Evolutionary conservation across 108 stramenopile genomes (phyloP), one percentile per base, ranked within the genome.

Genomic region (Nitzschia sp.): DNA sequence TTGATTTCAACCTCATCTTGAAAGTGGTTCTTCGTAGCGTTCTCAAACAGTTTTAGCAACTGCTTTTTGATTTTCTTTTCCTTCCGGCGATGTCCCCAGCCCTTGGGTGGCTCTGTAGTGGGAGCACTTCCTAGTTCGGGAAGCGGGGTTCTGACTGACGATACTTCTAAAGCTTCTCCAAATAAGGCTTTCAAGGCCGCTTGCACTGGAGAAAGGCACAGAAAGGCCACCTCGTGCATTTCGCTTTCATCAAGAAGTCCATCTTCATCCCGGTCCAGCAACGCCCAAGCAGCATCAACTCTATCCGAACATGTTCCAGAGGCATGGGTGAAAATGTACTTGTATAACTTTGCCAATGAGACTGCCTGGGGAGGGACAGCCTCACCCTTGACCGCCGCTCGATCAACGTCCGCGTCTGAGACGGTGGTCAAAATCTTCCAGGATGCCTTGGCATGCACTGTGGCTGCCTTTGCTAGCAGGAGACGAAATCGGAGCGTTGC

Each of bases 221-320:
- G 45, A 46, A 85, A 48, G 0, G 81, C 86, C 1, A 86, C 87
- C 0, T 53, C 26, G 69, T 85, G 79, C 92, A 96, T 93, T 80
- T 96, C 92, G 48, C 71, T 84, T 72, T 92, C 69, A 68, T 96
- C 90, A 60, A 96, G 63, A 48, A 87, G 66, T 25, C 92, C 95
- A 78, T 96, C 95, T 0, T 60, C 50, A 59, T 93, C 92, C 9
- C 68, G 57, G 70, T 96, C 95, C 50, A 92, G 47, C 13, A 96
- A 57, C 22, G 79, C 53, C 95, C 95, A 96, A 60, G 89, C 69
- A 21, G 89, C 78, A 55, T 73, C 68, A 38, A 92, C 77, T 48
- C 90, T 80, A 26, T 80, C 75, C 11, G 68, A 33, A 64, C 81
- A 79, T 1, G 58, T 52, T 0, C 78, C 82, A 0, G 65, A 32